These are phyloP conservation scores for Simplicillium sp. DNA, from an alignment of 2,329 filamentous ascomycete species.

Conservation along the genomic window DNA sequence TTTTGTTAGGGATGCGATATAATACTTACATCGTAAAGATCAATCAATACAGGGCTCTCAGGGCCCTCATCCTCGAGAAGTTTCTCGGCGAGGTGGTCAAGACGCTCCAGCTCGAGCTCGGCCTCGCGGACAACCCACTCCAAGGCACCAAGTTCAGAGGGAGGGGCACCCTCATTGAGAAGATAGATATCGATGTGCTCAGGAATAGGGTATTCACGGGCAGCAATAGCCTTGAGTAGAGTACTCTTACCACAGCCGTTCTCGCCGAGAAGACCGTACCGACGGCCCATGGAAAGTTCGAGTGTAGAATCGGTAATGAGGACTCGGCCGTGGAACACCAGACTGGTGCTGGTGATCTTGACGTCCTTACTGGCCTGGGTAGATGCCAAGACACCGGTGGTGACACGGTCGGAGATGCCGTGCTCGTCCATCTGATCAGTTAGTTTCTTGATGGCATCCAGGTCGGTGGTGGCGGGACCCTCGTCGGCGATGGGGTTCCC, in stretches of 20 bases:
- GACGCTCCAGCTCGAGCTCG: constrained; percentile 79
- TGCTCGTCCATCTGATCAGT: constrained; percentile 91
- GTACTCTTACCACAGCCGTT: constrained; percentile 99
- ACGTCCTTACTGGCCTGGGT: constrained; percentile 80
- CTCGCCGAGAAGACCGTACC: constrained; percentile 93
- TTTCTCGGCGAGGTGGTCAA: constrained; percentile 83
- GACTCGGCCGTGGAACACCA: constrained; percentile 97
- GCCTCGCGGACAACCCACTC: constrained; percentile 97
- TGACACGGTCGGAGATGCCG: constrained; percentile 94
- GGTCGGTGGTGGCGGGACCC: constrained; percentile 57
- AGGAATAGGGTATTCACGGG: constrained; percentile 90
- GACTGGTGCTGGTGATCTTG: constrained; percentile 87
- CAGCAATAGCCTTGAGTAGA: constrained; percentile 88
- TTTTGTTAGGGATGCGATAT: background rate
- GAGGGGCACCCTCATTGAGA: constrained; percentile 90
- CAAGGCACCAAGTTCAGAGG: constrained; percentile 78
- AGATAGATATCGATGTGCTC: constrained; percentile 98
- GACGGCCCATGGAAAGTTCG: constrained; percentile 84
- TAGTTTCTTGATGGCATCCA: constrained; percentile 76
- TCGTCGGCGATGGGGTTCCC: constrained; percentile 47
- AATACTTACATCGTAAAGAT: constrained; percentile 80
- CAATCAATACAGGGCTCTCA: constrained; percentile 81
- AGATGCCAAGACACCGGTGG: constrained; percentile 90
- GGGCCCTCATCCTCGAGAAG: constrained; percentile 88
- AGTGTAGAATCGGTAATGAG: constrained; percentile 89